Base-by-base conservation (phyloP, 2,329 filamentous ascomycete genomes). In the Ambrosiella beaveri region DNA sequence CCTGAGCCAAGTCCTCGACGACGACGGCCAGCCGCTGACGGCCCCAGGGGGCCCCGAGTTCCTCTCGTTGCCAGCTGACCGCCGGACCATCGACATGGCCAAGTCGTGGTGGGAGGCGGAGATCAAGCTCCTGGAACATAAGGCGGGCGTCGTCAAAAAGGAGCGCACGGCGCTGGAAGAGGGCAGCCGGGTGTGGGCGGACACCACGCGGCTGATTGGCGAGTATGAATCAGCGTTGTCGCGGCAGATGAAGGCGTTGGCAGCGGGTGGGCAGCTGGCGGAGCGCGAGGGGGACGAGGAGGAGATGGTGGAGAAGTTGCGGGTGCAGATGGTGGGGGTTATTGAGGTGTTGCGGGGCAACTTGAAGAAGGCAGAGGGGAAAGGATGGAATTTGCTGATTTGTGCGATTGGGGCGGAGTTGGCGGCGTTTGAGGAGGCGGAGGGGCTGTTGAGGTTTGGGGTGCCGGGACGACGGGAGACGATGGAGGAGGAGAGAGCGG, bases 341-440 rank as follows among this genome's bases (percentile, higher is more conserved):
- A 75, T 84, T 11, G 63, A 65, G 0, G 74, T 76, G 2, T 68
- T 91, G 3, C 75, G 81, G 57, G 68, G 73, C 13, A 74, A 76
- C 17, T 64, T 82, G 35, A 70, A 73, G 1, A 65, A 75, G 1
- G 82, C 82, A 0, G 79, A 85, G 61, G 70, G 73, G 1, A 78
- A 78, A 59, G 75, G 76, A 13, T 91, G 86, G 86, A 89, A 84
- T 59, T 70, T 90, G 13, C 73, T 91, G 15, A 81, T 89, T 3
- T 86, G 80, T 56, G 85, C 85, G 9, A 81, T 91, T 39, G 84
- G 85, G 0, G 86, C 86, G 0, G 86, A 88, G 66, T 65, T 86
- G 1, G 81, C 84, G 60, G 82, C 83, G 1, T 82, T 86, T 61
- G 71, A 71, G 38, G 77, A 83, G 64, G 82, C 81, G 1, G 75